Evolutionary conservation across 2,329 filamentous ascomycete species (phyloP).

Genomic region (Zymoseptoria brevis): DNA sequence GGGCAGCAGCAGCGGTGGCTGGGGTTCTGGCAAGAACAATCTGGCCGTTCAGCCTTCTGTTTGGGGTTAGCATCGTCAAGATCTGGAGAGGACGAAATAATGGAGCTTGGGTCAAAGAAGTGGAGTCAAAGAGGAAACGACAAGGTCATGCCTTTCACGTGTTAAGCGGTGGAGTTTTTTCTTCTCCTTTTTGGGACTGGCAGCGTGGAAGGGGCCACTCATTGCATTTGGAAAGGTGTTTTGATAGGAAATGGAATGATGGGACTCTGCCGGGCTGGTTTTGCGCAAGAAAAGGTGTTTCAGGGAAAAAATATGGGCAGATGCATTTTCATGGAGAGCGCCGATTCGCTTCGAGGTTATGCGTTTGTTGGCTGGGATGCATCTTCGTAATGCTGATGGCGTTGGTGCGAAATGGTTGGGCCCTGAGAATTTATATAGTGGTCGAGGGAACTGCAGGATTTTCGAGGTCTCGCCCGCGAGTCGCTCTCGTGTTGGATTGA

Average conservation of each 20-base stretch:
- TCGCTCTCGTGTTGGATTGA: not conserved
- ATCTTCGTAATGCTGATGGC: not conserved
- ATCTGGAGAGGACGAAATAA: not conserved
- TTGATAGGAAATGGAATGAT: conserved; percentile 2
- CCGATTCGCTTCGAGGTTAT: too few species aligned
- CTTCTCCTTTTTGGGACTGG: conserved; percentile 1
- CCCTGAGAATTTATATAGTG: not conserved
- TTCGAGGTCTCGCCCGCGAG: not conserved
- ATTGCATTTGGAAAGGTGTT: conserved; percentile 17
- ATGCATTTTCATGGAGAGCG: not conserved
- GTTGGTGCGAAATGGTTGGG: not conserved
- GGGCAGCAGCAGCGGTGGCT: conserved; percentile 73
- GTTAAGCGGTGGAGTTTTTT: conserved; percentile 14
- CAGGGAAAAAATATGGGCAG: not conserved
- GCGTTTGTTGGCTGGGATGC: too few species aligned
- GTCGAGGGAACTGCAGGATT: not conserved
- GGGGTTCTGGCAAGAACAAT: conserved; percentile 67
- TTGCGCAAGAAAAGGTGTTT: conserved; percentile 1
- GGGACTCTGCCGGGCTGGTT: conserved; percentile 5
- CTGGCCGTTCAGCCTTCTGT: conserved; percentile 86
- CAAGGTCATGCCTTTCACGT: conserved; percentile 8
- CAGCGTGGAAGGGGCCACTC: conserved; percentile 4
- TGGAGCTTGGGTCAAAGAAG: not conserved
- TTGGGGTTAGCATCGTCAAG: conserved; percentile 61
- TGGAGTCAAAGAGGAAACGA: conserved; percentile 4